A percentile compares a stretch with the other conserved stretches of the same genome.
Conservation (phyloP, 257 asterid species). For the Pogostemon cablin region DNA sequence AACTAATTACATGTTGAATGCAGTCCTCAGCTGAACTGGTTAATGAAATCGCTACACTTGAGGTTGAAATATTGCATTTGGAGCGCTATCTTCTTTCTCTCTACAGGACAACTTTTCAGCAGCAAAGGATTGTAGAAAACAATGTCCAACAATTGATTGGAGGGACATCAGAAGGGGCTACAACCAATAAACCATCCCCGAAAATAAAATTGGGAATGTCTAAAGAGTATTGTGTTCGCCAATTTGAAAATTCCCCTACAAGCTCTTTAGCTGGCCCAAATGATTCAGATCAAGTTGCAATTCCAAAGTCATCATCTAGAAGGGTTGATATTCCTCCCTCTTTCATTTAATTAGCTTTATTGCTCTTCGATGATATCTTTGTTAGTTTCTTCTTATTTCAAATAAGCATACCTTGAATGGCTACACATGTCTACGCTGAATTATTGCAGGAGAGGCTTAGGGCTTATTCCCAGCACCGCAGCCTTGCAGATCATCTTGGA, state of each 20-base stretch:
- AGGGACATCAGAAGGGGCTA: conserved; percentile 33
- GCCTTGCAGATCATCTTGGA: conserved; percentile 84
- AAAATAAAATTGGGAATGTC: conserved; percentile 28
- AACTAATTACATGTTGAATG: conserved; percentile 22
- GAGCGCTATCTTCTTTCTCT: conserved; percentile 82
- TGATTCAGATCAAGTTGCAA: conserved; percentile 41
- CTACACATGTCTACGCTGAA: conserved; percentile 8
- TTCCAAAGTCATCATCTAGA: conserved; percentile 50
- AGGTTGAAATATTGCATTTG: conserved; percentile 69
- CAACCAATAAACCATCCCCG: conserved; percentile 34
- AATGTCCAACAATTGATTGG: conserved; percentile 29
- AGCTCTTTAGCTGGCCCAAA: conserved; percentile 47
- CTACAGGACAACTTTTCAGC: conserved; percentile 61
- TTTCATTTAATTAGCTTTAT: not conserved
- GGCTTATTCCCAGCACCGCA: conserved; percentile 52
- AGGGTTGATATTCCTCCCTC: conserved; percentile 47
- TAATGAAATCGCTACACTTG: conserved; percentile 72
- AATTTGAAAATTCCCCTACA: conserved; percentile 45
- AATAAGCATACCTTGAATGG: conserved; percentile 25
- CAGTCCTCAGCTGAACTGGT: conserved; percentile 73
- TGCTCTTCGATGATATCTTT: not conserved
- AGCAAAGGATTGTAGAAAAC: conserved; percentile 35
- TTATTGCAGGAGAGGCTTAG: conserved; percentile 58
- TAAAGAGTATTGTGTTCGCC: conserved; percentile 31
- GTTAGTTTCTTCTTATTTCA: conserved; percentile 4